Conservation (phyloP, 208 protist genomes). For the Acanthamoeba lenticulata region DNA sequence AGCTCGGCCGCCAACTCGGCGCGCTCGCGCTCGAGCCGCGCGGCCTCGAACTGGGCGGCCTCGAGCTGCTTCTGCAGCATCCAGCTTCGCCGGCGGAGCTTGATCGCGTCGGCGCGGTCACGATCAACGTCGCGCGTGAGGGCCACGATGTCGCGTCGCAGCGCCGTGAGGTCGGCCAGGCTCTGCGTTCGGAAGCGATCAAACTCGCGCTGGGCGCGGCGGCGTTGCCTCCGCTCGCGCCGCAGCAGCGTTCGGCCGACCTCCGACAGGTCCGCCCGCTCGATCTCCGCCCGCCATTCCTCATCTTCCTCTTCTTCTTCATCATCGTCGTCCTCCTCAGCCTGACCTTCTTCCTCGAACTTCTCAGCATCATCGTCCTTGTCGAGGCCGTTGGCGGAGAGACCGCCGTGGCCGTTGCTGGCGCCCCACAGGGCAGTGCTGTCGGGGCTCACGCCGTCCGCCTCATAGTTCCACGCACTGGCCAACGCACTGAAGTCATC, state of each 20-base stretch:
- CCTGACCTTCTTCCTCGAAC: not conserved
- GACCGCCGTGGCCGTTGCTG: too few relatives aligned
- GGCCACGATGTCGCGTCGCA: not conserved
- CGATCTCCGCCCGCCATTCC: not conserved
- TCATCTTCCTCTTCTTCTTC: not conserved
- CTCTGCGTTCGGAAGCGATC: not conserved
- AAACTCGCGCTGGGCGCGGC: not conserved
- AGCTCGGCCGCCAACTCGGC: not conserved
- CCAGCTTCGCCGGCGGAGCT: not conserved
- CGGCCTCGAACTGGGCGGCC: not conserved
- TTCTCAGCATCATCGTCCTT: not conserved
- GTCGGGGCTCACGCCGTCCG: not conserved
- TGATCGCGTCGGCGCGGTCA: not conserved
- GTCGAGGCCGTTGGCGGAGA: too few relatives aligned
- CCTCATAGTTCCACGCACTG: not conserved
- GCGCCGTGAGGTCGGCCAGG: not conserved
- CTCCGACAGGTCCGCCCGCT: not conserved
- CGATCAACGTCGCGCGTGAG: not conserved
- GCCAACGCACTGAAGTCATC: not conserved
- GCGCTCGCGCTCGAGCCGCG: not conserved
- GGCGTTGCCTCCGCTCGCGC: not conserved
- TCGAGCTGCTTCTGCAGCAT: conserved; percentile 8
- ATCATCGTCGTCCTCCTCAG: not conserved
- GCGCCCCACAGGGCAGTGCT: not conserved
- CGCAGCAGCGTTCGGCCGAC: not conserved